These are phyloP conservation scores for Quercus dentata DNA, from an alignment of 306 rosid genomes.

Conservation along the genomic window DNA sequence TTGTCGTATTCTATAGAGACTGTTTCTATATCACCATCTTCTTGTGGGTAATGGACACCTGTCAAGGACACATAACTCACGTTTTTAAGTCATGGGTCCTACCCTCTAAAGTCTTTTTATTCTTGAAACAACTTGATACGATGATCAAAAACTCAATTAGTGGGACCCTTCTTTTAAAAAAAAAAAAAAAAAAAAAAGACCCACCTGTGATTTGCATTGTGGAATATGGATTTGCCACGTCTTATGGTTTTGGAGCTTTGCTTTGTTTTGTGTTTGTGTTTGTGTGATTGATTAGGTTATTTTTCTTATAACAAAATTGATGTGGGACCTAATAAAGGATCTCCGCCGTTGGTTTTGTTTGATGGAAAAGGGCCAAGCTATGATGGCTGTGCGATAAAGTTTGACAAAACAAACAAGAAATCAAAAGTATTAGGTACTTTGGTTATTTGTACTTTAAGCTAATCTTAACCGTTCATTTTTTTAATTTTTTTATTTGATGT, in stretches of 20 bases:
- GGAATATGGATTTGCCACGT: conserved; percentile 29
- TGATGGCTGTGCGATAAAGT: not conserved
- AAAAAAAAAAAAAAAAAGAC: not conserved
- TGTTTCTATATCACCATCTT: conserved; percentile 12
- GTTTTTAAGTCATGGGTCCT: conserved; percentile 34
- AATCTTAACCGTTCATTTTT: not conserved
- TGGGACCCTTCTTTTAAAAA: conserved; percentile 4
- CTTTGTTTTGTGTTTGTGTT: not conserved
- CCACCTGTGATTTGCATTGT: conserved; percentile 11
- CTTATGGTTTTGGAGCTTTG: not conserved
- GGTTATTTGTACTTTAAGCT: not conserved
- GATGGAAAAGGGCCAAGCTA: not conserved
- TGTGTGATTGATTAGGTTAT: conserved; percentile 21
- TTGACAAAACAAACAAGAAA: not conserved
- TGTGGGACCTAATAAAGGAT: conserved; percentile 16
- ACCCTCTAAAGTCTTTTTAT: conserved; percentile 10
- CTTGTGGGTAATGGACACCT: conserved; percentile 36
- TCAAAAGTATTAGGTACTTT: not conserved
- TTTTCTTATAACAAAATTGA: conserved; percentile 18
- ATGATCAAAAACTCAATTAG: conserved; percentile 30
- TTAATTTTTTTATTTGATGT: not conserved
- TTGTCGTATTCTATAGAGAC: conserved; percentile 61
- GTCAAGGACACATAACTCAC: conserved; percentile 22
- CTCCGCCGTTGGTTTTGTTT: conserved; percentile 29
- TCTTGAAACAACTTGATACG: conserved; percentile 41